Evolutionary conservation across 1,284 basidiomycete species (phyloP), one percentile per base, ranked within the genome.

Genomic region (Ceratobasidium sp.): DNA sequence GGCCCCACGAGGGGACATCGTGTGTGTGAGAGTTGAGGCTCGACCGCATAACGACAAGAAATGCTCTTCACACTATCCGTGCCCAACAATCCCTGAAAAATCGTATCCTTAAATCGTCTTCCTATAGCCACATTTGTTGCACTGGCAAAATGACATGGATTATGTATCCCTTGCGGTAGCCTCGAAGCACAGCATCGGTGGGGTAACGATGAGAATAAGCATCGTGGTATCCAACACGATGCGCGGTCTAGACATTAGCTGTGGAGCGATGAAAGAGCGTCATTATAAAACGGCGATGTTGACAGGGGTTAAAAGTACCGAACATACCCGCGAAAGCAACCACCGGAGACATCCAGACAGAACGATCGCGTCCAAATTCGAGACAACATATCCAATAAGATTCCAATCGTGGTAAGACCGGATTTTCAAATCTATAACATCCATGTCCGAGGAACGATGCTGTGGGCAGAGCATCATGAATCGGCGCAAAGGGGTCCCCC

Each of bases 231-330:
- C 33, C 26, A 26, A 44, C 71, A 75, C 59, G 61, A 65, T 65
- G 71, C 71, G 48, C 28, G 71, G 71, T 65, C 71, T 75, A 75
- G 71, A 57, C 70, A 62, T 42, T 42, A 4, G 57, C 61, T 65
- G 71, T 75, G 71, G 71, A 75, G 71, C 71, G 23, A 54, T 50
- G 48, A 46, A 73, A 13, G 20, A 48, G 57, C 71, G 61, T 75
- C 71, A 52, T 64, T 65, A 65, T 65, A 50, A 75, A 59, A 40
- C 71, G 13, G n/a, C 33, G 56, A 12, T 64, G 26, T 33, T 20
- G 40, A 75, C n/a, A 64, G 59, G 71, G 61, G 61, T 10, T 23
- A 23, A 52, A 20, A 38, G 28, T 52, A 52, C n/a, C 48, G 65
- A 67, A 65, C 71, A 48, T n/a, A 54, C 50, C 38, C 40, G 44